phyloP scores from a whole-genome alignment of 257 asterid genomes.

The Ophiorrhiza pumila region DNA sequence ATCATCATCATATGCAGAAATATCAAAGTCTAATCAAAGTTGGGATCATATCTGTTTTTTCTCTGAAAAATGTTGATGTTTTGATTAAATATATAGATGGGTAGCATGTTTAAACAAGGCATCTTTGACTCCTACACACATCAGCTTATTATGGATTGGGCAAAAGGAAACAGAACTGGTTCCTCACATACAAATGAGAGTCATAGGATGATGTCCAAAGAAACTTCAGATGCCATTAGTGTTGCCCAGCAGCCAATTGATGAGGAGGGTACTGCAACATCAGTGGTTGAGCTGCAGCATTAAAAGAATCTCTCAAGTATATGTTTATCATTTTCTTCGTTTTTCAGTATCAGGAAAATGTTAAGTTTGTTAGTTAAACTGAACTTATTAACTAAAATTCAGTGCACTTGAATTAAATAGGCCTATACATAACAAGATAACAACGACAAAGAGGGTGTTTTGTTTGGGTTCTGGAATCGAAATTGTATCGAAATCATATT shows the following conservation, averaged over 20 bases:
- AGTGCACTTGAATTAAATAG: too few species aligned
- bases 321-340: conserved; percentile 22
- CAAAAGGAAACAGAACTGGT: conserved; percentile 5
- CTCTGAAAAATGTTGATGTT: not conserved
- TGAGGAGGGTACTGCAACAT: conserved; percentile 21
- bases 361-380: too few species aligned
- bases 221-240: conserved; percentile 30
- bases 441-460: too few species aligned
- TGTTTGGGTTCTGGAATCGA: too few species aligned
- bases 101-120: conserved; percentile 60
- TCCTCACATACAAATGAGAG: not conserved
- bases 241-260: conserved; percentile 27
- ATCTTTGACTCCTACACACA: conserved; percentile 33
- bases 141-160: conserved; percentile 37
- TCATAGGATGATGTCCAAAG: conserved; percentile 14
- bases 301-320: conserved; percentile 16
- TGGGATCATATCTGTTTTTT: too few species aligned
- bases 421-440: too few species aligned
- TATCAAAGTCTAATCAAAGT: not conserved
- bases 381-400: too few species aligned
- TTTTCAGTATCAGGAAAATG: not conserved
- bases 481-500: too few species aligned
- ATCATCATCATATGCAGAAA: not conserved
- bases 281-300: conserved; percentile 42
- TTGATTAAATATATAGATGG: conserved; percentile 55